phyloP scores from a whole-genome alignment of 2,329 filamentous ascomycete genomes.

The Keithomyces neogunnii region DNA sequence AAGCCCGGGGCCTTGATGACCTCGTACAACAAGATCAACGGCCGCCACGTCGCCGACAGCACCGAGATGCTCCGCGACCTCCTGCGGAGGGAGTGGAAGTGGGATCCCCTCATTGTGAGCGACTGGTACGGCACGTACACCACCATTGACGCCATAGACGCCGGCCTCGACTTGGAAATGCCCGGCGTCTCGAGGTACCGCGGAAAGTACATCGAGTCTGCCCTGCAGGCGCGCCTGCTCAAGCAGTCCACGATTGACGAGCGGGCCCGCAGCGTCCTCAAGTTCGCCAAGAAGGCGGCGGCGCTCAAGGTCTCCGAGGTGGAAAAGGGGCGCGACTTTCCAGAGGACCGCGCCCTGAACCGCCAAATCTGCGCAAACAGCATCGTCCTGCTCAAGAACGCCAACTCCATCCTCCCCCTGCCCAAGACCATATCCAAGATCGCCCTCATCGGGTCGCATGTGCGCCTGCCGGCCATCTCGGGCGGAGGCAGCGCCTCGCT shows the following conservation, averaged over 20 bases:
- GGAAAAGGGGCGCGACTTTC: constrained; percentile 47
- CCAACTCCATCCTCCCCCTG: constrained; percentile 53
- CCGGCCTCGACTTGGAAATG: constrained; percentile 53
- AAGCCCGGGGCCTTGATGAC: constrained; percentile 49
- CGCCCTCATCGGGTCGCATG: constrained; percentile 48
- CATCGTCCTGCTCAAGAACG: constrained; percentile 67
- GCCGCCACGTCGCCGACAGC: constrained; percentile 46
- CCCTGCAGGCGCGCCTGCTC: constrained; percentile 36
- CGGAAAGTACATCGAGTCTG: constrained; percentile 42
- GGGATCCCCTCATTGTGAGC: constrained; percentile 48
- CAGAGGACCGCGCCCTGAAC: constrained; percentile 54
- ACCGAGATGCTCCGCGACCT: constrained; percentile 40
- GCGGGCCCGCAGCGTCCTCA: constrained; percentile 47
- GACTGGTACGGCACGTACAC: constrained; percentile 53
- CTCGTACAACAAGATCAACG: constrained; percentile 51
- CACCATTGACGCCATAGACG: constrained; percentile 39
- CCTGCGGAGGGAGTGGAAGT: constrained; percentile 48
- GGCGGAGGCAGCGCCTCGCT: constrained; percentile 59
- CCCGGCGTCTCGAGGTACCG: constrained; percentile 45
- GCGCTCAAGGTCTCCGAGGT: constrained; percentile 45
- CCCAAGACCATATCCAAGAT: constrained; percentile 50
- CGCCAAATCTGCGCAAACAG: constrained; percentile 59
- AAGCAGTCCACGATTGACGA: constrained; percentile 50
- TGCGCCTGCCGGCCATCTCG: constrained; percentile 47
- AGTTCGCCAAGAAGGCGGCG: constrained; percentile 49